Evolutionary conservation across 352 stramenopile genomes (phyloP).

Genomic region (Blastocystis sp.): DNA sequence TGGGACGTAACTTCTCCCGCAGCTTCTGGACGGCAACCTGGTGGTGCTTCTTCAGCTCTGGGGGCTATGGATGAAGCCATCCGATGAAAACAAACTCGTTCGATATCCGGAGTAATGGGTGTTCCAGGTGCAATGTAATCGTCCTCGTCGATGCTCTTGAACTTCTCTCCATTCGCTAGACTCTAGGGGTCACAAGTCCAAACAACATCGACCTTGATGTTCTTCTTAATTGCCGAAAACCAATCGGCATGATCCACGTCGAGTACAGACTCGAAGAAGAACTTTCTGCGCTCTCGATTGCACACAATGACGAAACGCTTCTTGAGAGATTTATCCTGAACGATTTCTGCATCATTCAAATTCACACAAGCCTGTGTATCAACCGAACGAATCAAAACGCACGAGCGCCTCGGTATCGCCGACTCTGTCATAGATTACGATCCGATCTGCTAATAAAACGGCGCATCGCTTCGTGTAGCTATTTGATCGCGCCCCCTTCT

Average conservation of each 20-base stretch:
- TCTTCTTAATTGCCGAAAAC: constrained; percentile 22
- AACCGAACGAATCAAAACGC: neutral
- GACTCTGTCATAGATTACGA: constrained; percentile 42
- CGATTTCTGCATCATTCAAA: constrained; percentile 36
- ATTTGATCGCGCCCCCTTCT: constrained; percentile 31
- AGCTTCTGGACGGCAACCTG: neutral
- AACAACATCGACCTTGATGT: constrained; percentile 10
- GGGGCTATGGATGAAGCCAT: neutral
- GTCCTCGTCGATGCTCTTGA: constrained; percentile 49
- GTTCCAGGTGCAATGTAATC: constrained; percentile 28
- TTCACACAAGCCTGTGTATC: constrained; percentile 34
- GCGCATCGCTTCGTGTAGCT: constrained; percentile 25
- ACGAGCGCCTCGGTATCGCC: constrained; percentile 34
- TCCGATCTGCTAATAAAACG: constrained; percentile 27
- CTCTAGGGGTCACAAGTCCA: neutral
- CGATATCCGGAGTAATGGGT: constrained; percentile 10
- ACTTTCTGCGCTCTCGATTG: neutral
- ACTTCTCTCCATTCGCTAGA: constrained; percentile 33
- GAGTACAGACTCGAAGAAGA: constrained; percentile 21
- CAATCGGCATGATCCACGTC: constrained; percentile 28
- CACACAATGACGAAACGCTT: constrained; percentile 47
- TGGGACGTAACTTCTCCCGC: neutral
- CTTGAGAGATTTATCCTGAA: constrained; percentile 16
- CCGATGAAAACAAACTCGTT: neutral
- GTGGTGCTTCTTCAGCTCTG: constrained; percentile 45